Percentiles rank a stretch among this genome's conserved stretches.
phyloP scores from a whole-genome alignment of 2,329 filamentous ascomycete genomes.

The Sporothrix brasiliensis region DNA sequence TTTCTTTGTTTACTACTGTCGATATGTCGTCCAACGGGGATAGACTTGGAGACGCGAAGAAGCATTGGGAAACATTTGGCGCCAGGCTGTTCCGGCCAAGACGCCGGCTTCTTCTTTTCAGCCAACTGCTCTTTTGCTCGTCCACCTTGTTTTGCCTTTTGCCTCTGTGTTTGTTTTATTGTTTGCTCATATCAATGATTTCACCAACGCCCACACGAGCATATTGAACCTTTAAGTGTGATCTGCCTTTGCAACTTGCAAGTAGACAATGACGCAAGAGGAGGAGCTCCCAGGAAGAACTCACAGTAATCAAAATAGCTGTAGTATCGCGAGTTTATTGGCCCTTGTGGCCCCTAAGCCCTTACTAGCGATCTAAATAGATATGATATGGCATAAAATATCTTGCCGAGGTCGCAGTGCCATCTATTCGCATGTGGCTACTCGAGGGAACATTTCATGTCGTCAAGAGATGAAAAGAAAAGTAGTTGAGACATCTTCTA shows the following conservation, averaged over 20 bases:
- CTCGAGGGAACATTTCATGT: not conserved
- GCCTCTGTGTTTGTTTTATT: no score
- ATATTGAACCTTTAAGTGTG: not conserved
- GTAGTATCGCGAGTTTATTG: no score
- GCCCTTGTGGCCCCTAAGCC: not conserved
- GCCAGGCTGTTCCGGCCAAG: not conserved
- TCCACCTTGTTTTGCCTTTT: no score
- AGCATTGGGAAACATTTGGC: constrained; percentile 22
- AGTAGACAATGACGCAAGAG: no score
- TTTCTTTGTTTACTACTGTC: not conserved
- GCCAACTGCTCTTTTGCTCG: no score
- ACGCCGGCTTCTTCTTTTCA: not conserved
- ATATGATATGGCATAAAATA: not conserved
- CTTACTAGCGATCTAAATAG: not conserved
- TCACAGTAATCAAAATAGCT: no score
- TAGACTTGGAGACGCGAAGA: not conserved
- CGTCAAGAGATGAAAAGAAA: no score
- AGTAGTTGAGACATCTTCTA: not conserved
- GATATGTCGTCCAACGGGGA: no score
- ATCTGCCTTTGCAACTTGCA: not conserved
- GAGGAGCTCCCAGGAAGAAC: no score
- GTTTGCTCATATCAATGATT: no score
- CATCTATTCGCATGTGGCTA: not conserved
- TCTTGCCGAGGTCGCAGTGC: not conserved
- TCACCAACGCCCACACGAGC: no score